A percentile compares a stretch with the other conserved stretches of the same genome.
Conservation (phyloP, 495 filamentous ascomycete genomes). For the Daldinia grandis region DNA sequence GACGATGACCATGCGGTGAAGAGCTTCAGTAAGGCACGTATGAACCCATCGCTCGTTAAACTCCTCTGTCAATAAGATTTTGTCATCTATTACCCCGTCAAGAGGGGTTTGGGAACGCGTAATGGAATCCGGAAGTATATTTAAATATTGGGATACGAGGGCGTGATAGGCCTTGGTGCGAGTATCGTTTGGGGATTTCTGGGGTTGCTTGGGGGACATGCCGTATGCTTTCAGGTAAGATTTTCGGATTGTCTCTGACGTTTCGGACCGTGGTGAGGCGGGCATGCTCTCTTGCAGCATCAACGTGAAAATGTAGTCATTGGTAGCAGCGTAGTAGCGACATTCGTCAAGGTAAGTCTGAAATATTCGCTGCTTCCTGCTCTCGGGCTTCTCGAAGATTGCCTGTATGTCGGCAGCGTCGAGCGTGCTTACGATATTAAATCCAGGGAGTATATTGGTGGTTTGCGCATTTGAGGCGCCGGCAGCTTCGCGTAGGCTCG, state of each 20-base stretch:
- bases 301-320: conserved; percentile 55
- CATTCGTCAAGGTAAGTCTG: conserved; percentile 75
- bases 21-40: conserved; percentile 69
- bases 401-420: conserved; percentile 60
- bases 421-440: conserved; percentile 51
- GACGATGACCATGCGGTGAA: conserved; percentile 75
- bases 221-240: conserved; percentile 44
- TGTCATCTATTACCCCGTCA: conserved; percentile 38
- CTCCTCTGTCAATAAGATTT: conserved; percentile 51
- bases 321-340: conserved; percentile 61
- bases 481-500: conserved; percentile 71
- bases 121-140: conserved; percentile 49
- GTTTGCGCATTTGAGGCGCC: conserved; percentile 64
- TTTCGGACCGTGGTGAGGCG: conserved; percentile 40
- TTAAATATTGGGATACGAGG: conserved; percentile 52
- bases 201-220: conserved; percentile 45
- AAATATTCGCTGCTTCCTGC: conserved; percentile 69
- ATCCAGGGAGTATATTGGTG: conserved; percentile 54
- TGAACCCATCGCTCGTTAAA: conserved; percentile 70
- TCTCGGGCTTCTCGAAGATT: conserved; percentile 64
- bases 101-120: conserved; percentile 43
- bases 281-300: conserved; percentile 49
- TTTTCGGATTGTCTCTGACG: conserved; percentile 39
- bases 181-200: conserved; percentile 38
- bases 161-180: conserved; percentile 48